Percentiles rank a stretch among this genome's conserved stretches.
Evolutionary conservation across 139 green algal genomes (phyloP).

Genomic region (Chlorella sp.): DNA sequence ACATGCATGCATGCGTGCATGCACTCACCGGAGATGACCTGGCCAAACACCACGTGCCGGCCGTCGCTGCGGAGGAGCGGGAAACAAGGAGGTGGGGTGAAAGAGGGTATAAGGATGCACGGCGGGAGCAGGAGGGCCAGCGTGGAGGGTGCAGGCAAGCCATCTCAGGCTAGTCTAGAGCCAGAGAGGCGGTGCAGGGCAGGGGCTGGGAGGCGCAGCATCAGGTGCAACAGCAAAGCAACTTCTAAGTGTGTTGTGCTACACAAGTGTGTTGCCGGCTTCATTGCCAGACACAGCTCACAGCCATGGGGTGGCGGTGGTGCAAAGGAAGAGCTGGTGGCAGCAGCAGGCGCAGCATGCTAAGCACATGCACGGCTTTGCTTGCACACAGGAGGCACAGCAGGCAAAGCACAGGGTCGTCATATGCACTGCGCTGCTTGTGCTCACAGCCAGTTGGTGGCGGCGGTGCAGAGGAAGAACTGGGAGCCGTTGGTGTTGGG

Average conservation of each 20-base stretch:
- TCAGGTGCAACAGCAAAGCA: background rate
- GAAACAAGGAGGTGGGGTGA: too few relatives aligned
- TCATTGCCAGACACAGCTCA: too few relatives aligned
- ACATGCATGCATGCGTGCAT: too few relatives aligned
- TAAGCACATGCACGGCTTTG: background rate
- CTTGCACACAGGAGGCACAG: background rate
- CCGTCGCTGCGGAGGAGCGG: background rate
- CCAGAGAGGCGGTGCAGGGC: background rate
- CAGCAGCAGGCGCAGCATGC: background rate
- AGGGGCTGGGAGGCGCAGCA: background rate
- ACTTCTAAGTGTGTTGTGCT: too few relatives aligned
- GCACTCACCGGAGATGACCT: slow-evolving; percentile 57
- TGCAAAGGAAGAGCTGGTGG: too few relatives aligned
- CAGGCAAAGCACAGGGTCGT: too few relatives aligned
- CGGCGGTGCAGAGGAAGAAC: slow-evolving; percentile 84
- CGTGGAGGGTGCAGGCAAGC: slow-evolving; percentile 19
- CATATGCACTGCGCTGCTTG: background rate
- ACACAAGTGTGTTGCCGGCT: too few relatives aligned
- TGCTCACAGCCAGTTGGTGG: slow-evolving; percentile 75
- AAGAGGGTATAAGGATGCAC: too few relatives aligned
- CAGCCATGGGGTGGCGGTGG: too few relatives aligned
- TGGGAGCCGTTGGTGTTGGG: slow-evolving; percentile 85
- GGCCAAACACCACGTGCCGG: slow-evolving; percentile 89
- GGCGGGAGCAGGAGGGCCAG: too few relatives aligned
- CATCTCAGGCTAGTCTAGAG: background rate